Conservation (phyloP, 108 stramenopile species). For the Skeletonema marinoi region DNA sequence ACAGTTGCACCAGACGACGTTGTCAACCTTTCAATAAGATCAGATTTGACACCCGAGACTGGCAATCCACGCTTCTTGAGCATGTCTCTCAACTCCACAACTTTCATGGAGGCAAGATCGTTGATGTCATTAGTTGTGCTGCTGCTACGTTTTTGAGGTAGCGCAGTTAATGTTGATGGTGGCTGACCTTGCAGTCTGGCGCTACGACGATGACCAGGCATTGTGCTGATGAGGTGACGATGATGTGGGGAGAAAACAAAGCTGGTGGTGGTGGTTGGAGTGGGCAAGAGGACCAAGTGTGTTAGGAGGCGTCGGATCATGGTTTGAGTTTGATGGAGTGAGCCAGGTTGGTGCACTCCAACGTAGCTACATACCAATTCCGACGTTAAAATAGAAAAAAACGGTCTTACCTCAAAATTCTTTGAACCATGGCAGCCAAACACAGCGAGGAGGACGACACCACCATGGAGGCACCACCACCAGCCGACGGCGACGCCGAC, state of each 20-base stretch:
- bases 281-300: neutral
- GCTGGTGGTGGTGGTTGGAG: neutral
- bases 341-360: too few relatives aligned
- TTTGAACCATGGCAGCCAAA: neutral
- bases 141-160: conserved; percentile 3
- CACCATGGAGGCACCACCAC: neutral
- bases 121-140: neutral
- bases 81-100: conserved; percentile 11
- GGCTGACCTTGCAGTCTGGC: neutral
- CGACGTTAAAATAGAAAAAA: too few relatives aligned
- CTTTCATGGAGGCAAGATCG: conserved; percentile 21
- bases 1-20: neutral
- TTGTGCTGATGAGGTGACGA: neutral
- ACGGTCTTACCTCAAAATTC: too few relatives aligned
- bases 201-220: neutral
- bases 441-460: neutral
- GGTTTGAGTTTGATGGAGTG: neutral
- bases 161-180: neutral
- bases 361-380: neutral
- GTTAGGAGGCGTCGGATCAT: neutral
- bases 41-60: conserved; percentile 22
- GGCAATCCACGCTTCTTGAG: conserved; percentile 23
- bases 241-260: neutral
- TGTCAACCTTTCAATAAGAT: conserved; percentile 11
- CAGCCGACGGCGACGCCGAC: neutral